Conservation (phyloP, 306 rosid species). For the Quercus gilva region DNA sequence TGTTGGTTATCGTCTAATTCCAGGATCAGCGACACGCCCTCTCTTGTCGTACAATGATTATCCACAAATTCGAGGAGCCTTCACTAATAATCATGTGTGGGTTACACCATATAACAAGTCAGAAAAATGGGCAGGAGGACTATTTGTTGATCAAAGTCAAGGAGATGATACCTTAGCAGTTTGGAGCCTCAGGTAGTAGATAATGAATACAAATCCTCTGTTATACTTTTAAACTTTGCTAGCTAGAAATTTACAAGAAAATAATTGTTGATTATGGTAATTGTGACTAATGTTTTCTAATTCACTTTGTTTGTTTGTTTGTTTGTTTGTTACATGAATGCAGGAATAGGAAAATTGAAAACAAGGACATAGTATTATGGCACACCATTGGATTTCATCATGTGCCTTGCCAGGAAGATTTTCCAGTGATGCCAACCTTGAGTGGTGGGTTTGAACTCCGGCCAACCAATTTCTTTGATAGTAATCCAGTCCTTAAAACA, state of each 20-base stretch:
- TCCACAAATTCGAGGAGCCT: constrained; percentile 58
- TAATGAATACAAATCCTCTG: too few species aligned
- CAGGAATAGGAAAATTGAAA: constrained; percentile 34
- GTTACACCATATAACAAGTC: constrained; percentile 56
- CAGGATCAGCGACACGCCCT: constrained; percentile 26
- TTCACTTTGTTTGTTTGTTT: background rate
- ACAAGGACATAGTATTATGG: constrained; percentile 57
- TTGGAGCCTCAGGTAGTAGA: too few species aligned
- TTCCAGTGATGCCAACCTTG: constrained; percentile 59
- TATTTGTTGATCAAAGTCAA: constrained; percentile 35
- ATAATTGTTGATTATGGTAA: background rate
- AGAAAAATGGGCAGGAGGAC: constrained; percentile 53
- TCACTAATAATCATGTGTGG: constrained; percentile 36
- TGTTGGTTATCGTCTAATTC: constrained; percentile 49
- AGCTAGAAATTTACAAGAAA: too few species aligned
- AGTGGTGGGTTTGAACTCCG: constrained; percentile 56
- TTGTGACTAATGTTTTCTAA: background rate
- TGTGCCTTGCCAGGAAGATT: constrained; percentile 62
- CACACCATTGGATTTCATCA: constrained; percentile 64
- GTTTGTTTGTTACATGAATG: background rate
- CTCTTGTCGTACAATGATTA: constrained; percentile 46
- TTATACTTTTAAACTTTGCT: too few species aligned
- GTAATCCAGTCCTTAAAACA: constrained; percentile 57
- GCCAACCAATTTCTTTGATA: constrained; percentile 71
- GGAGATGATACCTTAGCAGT: constrained; percentile 50